Evolutionary conservation across 1,284 basidiomycete genomes (phyloP), one percentile per base, ranked within the genome.

Genomic region (Austropuccinia psidii): DNA sequence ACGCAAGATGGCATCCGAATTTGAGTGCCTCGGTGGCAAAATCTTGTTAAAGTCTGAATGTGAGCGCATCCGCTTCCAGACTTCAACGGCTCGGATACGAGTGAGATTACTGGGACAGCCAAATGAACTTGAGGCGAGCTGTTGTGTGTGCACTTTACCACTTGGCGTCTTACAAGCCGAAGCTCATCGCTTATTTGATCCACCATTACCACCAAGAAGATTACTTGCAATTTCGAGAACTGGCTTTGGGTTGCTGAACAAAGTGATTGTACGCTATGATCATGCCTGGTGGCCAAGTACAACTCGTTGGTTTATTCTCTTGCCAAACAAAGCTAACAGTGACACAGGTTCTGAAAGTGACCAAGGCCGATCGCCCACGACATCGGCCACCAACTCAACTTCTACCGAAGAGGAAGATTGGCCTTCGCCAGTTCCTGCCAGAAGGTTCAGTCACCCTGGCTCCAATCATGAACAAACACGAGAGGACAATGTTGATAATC

Each of bases 191-290:
- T 76, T 75, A 2, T 82, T 82, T 65, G 76, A 78, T 33, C 81
- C 81, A 9, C 69, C 76, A 2, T 72, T 82, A 45, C 79, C 80
- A 9, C 76, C 76, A 27, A 75, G 80, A 4, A 77, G 80, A 50
- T 75, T 77, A 29, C 77, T 77, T 15, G 78, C 79, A 7, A 81
- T 81, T 75, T 61, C 78, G 41, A 74, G 77, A 6, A 77, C 79
- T 1, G 79, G 78, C 17, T 79, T 80, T 43, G 81, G 81, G 49
- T 76, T 81, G 17, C 76, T 82, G 49, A 82, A 82, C 77, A 82
- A 82, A 76, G 77, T 79, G 27, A 77, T 81, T 45, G 60, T 82
- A 37, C 74, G 77, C 35, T 82, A 82, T 73, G 69, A 77, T 0
- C 68, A 75, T 33, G 77, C 77, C 13, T 82, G 81, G 81, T 82